Evolutionary conservation across 1,139 yeast genomes (phyloP).

Genomic region (Yamadazyma taylorii): DNA sequence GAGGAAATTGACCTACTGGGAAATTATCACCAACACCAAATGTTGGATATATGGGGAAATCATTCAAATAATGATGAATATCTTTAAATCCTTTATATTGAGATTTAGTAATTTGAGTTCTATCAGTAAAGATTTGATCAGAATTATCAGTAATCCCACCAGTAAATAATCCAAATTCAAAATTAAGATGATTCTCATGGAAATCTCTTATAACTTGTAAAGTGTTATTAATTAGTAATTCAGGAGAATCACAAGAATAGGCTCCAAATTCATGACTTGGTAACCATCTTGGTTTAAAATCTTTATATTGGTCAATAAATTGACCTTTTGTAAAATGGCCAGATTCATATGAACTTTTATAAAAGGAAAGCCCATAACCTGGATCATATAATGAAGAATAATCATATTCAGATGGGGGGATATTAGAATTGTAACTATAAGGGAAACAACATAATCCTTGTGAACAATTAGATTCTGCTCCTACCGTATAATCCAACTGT

Average conservation of each 20-base stretch:
- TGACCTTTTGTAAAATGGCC: conserved; percentile 26
- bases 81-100: conserved; percentile 20
- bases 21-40: conserved; percentile 29
- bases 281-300: conserved; percentile 19
- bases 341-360: conserved; percentile 23
- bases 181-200: conserved; percentile 25
- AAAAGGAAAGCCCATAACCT: conserved; percentile 20
- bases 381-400: conserved; percentile 17
- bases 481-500: conserved; percentile 24
- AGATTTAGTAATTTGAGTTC: conserved; percentile 14
- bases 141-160: conserved; percentile 31
- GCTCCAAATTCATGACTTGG: conserved; percentile 35
- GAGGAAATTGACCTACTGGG: conserved; percentile 29
- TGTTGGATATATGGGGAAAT: conserved; percentile 27
- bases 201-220: conserved; percentile 24
- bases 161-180: conserved; percentile 31
- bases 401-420: conserved; percentile 17
- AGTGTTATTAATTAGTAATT: conserved; percentile 28
- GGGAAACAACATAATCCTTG: conserved; percentile 28
- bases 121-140: conserved; percentile 21
- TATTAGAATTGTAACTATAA: conserved; percentile 19
- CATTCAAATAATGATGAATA: conserved; percentile 23
- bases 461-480: conserved; percentile 32
- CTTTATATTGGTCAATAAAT: conserved; percentile 19
- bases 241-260: conserved; percentile 31